Base-by-base conservation (phyloP, 164 flowering plant genomes). In the Magnolia sinica region DNA sequence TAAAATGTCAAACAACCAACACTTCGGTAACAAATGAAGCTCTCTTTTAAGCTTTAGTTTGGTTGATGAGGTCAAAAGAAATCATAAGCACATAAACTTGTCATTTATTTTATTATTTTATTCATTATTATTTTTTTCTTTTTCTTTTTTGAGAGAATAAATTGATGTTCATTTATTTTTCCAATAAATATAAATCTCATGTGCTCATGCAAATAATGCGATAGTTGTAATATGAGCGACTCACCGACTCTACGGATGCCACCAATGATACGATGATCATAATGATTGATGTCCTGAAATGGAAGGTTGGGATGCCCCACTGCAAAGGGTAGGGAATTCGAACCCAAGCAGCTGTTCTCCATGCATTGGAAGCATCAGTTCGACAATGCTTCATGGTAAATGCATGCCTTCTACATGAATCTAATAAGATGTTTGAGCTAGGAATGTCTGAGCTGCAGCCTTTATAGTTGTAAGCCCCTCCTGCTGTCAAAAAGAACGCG, bases 301-400 rank as follows among this genome's bases (percentile, higher is more conserved):
- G 92, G 86, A 95, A 91, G 69, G 86, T 84, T 19, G 97, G 98
- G 68, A 90, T 80, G 58, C 98, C 98, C 97, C 98, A 94, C 81
- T 94, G 98, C n/a, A 94, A 82, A 74, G 96, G 98, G 76, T 91
- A 92, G 7, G 97, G 98, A 73, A 95, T 81, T 76, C 94, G 81
- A 82, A 93, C 87, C 98, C 98, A 95, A 18, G 86, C 83, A 73
- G 98, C 87, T 73, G 91, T 85, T 77, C 80, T 86, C 97, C 91
- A 89, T 67, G 98, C 98, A 83, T 81, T 84, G 23, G 98, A 95
- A 73, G 82, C 97, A 85, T 95, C 98, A 18, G 98, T 93, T 64
- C 98, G 80, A 83, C 98, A 95, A 74, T 91, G 96, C 82, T 87
- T 85, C 98, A 95, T 95, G 16, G 95, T 95, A 83, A 83, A 85